Conservation (phyloP, 1,284 basidiomycete genomes). For the Boletus sp. region DNA sequence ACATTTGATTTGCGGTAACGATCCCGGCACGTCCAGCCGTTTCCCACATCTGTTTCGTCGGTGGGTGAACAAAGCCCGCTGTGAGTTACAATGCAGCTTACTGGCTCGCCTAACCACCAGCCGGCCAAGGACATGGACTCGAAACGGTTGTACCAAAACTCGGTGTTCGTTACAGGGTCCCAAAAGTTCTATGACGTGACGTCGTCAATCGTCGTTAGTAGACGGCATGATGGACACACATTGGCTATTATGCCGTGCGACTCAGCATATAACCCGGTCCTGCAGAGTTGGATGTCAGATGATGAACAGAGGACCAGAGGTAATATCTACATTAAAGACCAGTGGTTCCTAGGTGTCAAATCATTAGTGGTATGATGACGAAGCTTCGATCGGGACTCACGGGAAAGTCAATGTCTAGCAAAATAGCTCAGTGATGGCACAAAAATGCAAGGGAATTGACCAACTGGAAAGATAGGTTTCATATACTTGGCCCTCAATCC, state of each 20-base stretch:
- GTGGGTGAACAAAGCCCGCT: not conserved
- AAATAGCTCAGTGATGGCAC: constrained; percentile 3
- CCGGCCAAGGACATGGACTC: constrained; percentile 59
- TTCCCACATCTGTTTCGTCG: constrained; percentile 73
- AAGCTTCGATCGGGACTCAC: constrained; percentile 40
- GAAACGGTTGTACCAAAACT: constrained; percentile 68
- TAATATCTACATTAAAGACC: constrained; percentile 66
- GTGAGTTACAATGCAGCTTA: constrained; percentile 35
- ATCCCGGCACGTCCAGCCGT: constrained; percentile 72
- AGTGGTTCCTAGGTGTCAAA: constrained; percentile 64
- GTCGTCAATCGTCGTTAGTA: not conserved
- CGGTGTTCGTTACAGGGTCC: constrained; percentile 59
- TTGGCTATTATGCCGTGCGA: constrained; percentile 90
- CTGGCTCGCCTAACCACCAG: constrained; percentile 90
- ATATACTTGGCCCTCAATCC: constrained; percentile 83
- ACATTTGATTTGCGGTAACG: constrained; percentile 86
- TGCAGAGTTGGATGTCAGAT: constrained; percentile 29
- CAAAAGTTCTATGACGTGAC: constrained; percentile 67
- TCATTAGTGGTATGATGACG: not conserved
- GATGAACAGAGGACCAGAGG: not conserved
- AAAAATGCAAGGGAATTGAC: constrained; percentile 25
- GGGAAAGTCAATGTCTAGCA: constrained; percentile 83
- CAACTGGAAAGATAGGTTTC: constrained; percentile 81
- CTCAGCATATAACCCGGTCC: constrained; percentile 85
- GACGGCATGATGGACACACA: constrained; percentile 38